Evolutionary conservation across 1,139 yeast species (phyloP).

Genomic region (Casaregolazyma suthepensis): DNA sequence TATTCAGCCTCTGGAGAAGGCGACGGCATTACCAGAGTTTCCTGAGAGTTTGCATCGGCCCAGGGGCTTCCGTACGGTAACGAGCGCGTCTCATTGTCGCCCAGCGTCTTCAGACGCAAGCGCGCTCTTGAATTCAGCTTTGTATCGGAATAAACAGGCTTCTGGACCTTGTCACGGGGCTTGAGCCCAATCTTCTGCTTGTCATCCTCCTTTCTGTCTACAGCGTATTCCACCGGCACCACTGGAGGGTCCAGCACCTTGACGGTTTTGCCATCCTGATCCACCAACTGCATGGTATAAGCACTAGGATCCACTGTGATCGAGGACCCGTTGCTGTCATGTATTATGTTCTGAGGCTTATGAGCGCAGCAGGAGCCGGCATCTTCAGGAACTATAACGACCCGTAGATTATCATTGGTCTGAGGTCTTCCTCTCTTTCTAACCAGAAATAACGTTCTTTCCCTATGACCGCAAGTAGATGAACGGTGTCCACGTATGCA

Average conservation of each 20-base stretch:
- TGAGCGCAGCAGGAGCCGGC: not conserved
- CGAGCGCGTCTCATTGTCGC: not conserved
- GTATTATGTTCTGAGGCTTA: not conserved
- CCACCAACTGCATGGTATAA: constrained; percentile 23
- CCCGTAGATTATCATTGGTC: constrained; percentile 20
- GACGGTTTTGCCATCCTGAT: constrained; percentile 23
- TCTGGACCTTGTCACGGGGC: not conserved
- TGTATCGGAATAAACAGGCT: not conserved
- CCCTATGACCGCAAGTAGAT: constrained; percentile 75
- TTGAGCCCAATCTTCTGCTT: not conserved
- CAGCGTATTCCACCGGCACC: constrained; percentile 3
- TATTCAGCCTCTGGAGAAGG: constrained; percentile 17
- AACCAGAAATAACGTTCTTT: constrained; percentile 77
- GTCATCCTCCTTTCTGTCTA: constrained; percentile 4
- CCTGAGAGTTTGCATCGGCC: not conserved
- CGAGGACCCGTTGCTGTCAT: constrained; percentile 9
- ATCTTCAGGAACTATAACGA: constrained; percentile 25
- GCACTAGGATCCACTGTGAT: constrained; percentile 22
- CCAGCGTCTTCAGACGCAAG: constrained; percentile 5
- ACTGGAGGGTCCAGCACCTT: constrained; percentile 17
- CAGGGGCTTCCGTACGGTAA: not conserved
- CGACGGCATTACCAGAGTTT: constrained; percentile 3
- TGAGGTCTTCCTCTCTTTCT: constrained; percentile 79
- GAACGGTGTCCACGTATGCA: constrained; percentile 94
- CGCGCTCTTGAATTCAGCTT: constrained; percentile 3